phyloP scores from a whole-genome alignment of 108 stramenopile species.

The Licmophora abbreviata region DNA sequence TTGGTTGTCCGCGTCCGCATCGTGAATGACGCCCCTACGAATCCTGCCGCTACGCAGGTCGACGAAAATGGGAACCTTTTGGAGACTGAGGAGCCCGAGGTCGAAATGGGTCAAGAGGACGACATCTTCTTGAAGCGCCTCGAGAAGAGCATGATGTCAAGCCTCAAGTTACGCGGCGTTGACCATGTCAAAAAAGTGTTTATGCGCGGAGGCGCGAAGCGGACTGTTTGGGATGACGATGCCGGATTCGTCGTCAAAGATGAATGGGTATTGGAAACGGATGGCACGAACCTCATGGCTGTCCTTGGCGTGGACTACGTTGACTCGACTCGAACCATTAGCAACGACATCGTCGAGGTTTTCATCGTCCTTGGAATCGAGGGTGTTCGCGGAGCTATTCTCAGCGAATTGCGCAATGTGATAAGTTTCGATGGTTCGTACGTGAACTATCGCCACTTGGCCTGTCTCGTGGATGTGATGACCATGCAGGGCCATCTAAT shows the following conservation, averaged over 20 bases:
- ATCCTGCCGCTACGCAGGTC: conserved; percentile 31
- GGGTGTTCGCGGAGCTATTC: conserved; percentile 85
- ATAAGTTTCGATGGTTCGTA: conserved; percentile 96
- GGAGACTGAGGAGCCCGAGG: conserved; percentile 41
- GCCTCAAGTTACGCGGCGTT: conserved; percentile 87
- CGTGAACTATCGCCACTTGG: conserved; percentile 98
- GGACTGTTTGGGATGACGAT: conserved; percentile 81
- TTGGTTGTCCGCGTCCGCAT: conserved; percentile 88
- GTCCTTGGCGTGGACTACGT: conserved; percentile 91
- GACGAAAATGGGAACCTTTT: conserved; percentile 73
- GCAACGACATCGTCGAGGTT: conserved; percentile 97
- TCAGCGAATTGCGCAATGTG: conserved; percentile 81
- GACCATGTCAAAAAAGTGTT: conserved; percentile 94
- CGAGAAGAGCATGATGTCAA: conserved; percentile 85
- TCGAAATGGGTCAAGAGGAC: conserved; percentile 83
- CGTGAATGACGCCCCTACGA: conserved; percentile 73
- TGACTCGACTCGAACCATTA: conserved; percentile 84
- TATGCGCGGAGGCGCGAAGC: conserved; percentile 84
- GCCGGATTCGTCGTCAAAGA: conserved; percentile 70
- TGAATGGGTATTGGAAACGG: conserved; percentile 96
- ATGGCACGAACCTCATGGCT: conserved; percentile 94
- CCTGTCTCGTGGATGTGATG: conserved; percentile 97
- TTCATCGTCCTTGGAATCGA: conserved; percentile 94
- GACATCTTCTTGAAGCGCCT: conserved; percentile 90
- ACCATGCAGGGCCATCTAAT: conserved; percentile 95